Base-by-base conservation (phyloP, 148 eudicot genomes). In the Rhododendron mucronatum region DNA sequence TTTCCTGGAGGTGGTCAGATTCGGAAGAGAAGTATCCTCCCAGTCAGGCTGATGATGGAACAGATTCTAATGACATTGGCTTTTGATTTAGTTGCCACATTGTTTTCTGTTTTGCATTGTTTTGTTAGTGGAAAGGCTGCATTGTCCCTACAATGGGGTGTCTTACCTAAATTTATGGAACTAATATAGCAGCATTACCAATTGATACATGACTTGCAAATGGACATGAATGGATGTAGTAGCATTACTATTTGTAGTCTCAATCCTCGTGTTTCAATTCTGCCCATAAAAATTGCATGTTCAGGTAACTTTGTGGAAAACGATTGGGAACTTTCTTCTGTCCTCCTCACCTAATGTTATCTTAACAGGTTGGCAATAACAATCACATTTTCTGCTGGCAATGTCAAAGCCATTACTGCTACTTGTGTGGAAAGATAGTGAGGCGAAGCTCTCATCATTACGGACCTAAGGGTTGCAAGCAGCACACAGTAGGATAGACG, bases 371-470 rank as follows among this genome's bases (percentile, higher is more conserved):
- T 67, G 96, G 94, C 14, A 95, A 95, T 87, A 95, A 97, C 90
- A 97, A 97, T 88, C 99, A 97, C 93, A 90, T 95, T 30, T 94
- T 92, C 89, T 97, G 99, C 89, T 97, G 99, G 99, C 90, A 95
- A 57, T 97, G 98, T 89, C 98, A 95, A 84, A 88, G 69, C 86
- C 97, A 94, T 88, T 94, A 94, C 81, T 97, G 99, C 89, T 97
- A 94, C 88, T 86, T 94, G 26, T 97, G 99, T 82, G 85, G 89
- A 86, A 89, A 91, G 89, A 81, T 88, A 41, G 98, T 97, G 63
- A 89, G 89, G 59, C 95, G 98, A 7, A 85, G 93, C 85, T 89
- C 95, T 33, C 92, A 93, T 57, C 99, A 97, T 91, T 97, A 71
- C 44, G 95, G 98, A 12, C 94, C 98, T 41, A 95, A 91, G 85